A percentile compares a stretch with the other conserved stretches of the same genome.
Conservation (phyloP, 495 filamentous ascomycete species). For the Aspergillus kassunensis region DNA sequence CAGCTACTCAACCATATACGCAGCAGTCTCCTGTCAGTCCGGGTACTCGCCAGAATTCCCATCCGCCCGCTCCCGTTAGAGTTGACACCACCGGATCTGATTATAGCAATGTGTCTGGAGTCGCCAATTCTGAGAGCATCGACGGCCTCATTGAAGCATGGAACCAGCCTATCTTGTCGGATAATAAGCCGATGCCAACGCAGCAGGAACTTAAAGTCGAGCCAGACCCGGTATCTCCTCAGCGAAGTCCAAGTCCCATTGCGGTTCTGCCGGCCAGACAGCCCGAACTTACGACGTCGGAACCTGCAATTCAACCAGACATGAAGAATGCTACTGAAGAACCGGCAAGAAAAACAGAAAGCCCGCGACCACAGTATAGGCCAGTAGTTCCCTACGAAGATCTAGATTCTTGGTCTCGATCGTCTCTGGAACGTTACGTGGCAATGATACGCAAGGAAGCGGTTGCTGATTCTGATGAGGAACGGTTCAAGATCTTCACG, state of each 20-base stretch:
- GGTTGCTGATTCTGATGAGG: conserved; percentile 45
- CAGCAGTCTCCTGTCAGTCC: conserved; percentile 26
- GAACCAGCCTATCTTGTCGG: conserved; percentile 28
- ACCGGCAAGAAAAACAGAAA: conserved; percentile 1
- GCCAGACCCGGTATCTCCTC: not conserved
- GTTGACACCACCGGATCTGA: conserved; percentile 28
- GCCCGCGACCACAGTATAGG: conserved; percentile 9
- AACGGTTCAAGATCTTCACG: conserved; percentile 50
- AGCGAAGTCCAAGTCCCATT: conserved; percentile 15
- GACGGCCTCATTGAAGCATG: conserved; percentile 44
- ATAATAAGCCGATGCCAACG: conserved; percentile 3
- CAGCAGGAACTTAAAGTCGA: not conserved
- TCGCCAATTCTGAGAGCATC: conserved; percentile 34
- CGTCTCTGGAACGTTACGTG: conserved; percentile 48
- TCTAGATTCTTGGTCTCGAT: conserved; percentile 50
- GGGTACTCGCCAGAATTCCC: conserved; percentile 13
- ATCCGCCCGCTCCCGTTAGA: conserved; percentile 20
- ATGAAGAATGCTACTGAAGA: conserved; percentile 4
- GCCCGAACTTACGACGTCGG: not conserved
- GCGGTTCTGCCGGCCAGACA: conserved; percentile 13
- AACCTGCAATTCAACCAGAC: not conserved
- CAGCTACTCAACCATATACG: not conserved
- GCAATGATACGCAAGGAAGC: conserved; percentile 53
- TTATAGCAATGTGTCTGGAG: conserved; percentile 18
- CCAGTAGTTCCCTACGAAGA: conserved; percentile 43